phyloP scores from a whole-genome alignment of 78 protist genomes.

The Speleostelium caveatum region DNA sequence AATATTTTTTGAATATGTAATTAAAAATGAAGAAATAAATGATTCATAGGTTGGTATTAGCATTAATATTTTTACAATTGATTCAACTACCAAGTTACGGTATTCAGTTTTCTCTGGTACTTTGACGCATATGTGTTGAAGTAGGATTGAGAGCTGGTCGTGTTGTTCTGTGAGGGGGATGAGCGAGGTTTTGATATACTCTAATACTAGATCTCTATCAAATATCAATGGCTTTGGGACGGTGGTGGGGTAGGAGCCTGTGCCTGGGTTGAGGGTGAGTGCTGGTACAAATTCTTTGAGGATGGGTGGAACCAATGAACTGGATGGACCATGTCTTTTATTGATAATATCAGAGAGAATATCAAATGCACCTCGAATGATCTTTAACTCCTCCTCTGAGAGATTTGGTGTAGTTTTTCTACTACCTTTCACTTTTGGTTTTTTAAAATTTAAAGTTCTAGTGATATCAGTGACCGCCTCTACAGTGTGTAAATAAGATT shows the following conservation, averaged over 20 bases:
- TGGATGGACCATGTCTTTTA: constrained; percentile 19
- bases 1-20: constrained; percentile 32
- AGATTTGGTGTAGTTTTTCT: neutral
- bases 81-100: constrained; percentile 4
- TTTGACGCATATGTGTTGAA: constrained; percentile 65
- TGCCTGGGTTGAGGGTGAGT: constrained; percentile 10
- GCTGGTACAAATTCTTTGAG: constrained; percentile 29
- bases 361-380: neutral
- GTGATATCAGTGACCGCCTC: neutral
- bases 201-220: constrained; percentile 36
- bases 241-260: neutral
- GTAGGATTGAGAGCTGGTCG: neutral
- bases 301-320: neutral
- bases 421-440: constrained; percentile 17
- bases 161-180: neutral
- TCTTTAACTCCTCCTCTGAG: constrained; percentile 3
- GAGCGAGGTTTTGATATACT: neutral
- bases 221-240: constrained; percentile 10
- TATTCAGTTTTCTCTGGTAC: constrained; percentile 73
- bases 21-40: constrained; percentile 11
- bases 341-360: neutral
- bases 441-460: neutral
- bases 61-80: neutral
- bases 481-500: constrained; percentile 12
- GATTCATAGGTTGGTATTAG: neutral